phyloP scores from a whole-genome alignment of 73 alveolate species.

The Symbiodinium natans region DNA sequence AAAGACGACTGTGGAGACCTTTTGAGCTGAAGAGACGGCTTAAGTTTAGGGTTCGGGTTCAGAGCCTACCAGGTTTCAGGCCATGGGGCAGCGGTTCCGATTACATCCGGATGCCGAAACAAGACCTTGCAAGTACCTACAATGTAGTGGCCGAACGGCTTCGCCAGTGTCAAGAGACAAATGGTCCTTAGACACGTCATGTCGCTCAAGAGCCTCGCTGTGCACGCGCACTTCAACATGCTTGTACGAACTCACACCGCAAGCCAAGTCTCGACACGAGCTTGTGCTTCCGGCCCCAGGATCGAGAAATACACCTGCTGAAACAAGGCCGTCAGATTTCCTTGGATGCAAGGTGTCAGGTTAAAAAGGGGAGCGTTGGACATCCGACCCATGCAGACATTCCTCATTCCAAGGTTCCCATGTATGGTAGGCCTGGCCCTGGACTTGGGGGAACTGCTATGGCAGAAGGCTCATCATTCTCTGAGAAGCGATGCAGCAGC shows the following conservation, averaged over 20 bases:
- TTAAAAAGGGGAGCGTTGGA: no score
- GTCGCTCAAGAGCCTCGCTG: no score
- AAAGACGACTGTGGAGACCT: constrained; percentile 30
- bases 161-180: constrained; percentile 49
- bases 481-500: constrained; percentile 6
- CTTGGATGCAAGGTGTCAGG: not conserved
- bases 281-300: constrained; percentile 62
- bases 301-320: constrained; percentile 75
- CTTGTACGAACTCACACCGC: not conserved
- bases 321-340: constrained; percentile 29
- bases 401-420: not conserved
- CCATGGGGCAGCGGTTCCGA: no score
- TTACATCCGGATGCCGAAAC: no score
- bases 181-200: constrained; percentile 15
- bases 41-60: no score
- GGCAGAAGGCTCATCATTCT: not conserved
- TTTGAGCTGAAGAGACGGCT: no score
- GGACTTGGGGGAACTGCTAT: constrained; percentile 67
- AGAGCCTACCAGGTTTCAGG: no score
- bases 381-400: no score
- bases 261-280: constrained; percentile 42
- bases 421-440: constrained; percentile 53
- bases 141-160: not conserved
- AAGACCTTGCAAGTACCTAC: no score
- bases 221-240: not conserved